Evolutionary conservation across 129 eudicot species (phyloP), one percentile per base, ranked within the genome.

Genomic region (Saposhnikovia divaricata): DNA sequence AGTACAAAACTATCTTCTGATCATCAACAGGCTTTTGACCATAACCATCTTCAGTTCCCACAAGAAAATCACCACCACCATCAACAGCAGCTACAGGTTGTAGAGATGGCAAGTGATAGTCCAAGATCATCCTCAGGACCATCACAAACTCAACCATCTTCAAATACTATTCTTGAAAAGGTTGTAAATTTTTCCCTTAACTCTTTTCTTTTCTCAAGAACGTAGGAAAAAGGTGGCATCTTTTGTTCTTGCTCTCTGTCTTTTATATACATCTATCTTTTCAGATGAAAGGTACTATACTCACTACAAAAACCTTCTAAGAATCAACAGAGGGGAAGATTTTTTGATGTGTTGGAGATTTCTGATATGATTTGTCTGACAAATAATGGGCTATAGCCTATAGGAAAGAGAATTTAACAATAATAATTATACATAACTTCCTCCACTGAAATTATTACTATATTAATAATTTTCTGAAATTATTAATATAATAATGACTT

Each of bases 111-210:
- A 27, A 85, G 88, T 83, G 89, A 82, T 82, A 85, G 88, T 61
- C 90, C 92, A 70, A 89, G 87, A 65, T 82, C 91, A 72, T 90
- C 91, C 43, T 90, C 91, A 73, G 91, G 87, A 48, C 82, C 88
- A 74, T 86, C 97, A 63, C 95, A 86, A 72, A 61, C 87, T 87
- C 89, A 86, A 76, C 89, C 76, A 82, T 25, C 87, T 63, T 46
- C 90, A 38, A 90, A 89, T 81, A 78, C 85, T 76, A 78, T 78
- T 76, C 84, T 81, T 28, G 97, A 91, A 76, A 93, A 91, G 98
- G 98, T 93, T 79, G 21, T 12, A 14, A 76, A 27, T 19, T 74
- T 68, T 28, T 45, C 37, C n/a, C 44, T 10, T 66, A 40, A 13
- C 65, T 51, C 43, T 76, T 61, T 31, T n/a, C 6, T 37, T 71